These are phyloP conservation scores for Quercus bicolor DNA, from an alignment of 306 rosid species.

Conservation along the genomic window DNA sequence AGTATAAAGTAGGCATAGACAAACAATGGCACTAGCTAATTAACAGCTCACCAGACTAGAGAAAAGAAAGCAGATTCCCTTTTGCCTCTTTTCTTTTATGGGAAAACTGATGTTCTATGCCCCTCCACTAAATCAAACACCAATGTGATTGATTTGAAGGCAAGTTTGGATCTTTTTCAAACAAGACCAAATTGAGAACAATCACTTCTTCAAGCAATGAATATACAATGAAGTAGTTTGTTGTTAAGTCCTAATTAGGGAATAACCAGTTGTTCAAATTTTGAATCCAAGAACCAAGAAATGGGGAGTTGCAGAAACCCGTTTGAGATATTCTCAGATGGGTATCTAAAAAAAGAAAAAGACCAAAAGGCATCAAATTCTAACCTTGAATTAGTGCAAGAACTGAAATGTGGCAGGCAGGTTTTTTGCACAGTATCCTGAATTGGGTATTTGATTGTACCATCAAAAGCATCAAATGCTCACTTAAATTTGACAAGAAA, in stretches of 20 bases:
- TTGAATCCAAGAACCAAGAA: conserved; percentile 25
- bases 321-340: conserved; percentile 39
- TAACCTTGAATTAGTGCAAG: conserved; percentile 38
- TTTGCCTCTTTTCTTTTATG: conserved; percentile 48
- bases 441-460: conserved; percentile 14
- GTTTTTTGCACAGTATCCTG: conserved; percentile 25
- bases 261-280: conserved; percentile 19
- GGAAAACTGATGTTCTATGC: conserved; percentile 39
- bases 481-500: conserved; percentile 33
- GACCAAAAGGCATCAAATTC: conserved; percentile 41
- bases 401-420: conserved; percentile 36
- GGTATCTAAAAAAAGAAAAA: conserved; percentile 45
- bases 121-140: conserved; percentile 36
- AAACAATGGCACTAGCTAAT: conserved; percentile 60
- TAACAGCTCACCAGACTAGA: conserved; percentile 69
- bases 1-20: conserved; percentile 78
- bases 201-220: conserved; percentile 26
- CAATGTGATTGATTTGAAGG: conserved; percentile 30
- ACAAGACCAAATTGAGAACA: conserved; percentile 21
- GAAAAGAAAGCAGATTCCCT: conserved; percentile 93
- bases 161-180: conserved; percentile 24
- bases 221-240: neutral
- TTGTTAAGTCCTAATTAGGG: conserved; percentile 9
- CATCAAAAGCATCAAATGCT: conserved; percentile 45
- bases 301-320: conserved; percentile 25